Percentiles rank a stretch among this genome's conserved stretches.
Conservation (phyloP, 2,329 filamentous ascomycete genomes). For the Emergomyces pasteurianus region DNA sequence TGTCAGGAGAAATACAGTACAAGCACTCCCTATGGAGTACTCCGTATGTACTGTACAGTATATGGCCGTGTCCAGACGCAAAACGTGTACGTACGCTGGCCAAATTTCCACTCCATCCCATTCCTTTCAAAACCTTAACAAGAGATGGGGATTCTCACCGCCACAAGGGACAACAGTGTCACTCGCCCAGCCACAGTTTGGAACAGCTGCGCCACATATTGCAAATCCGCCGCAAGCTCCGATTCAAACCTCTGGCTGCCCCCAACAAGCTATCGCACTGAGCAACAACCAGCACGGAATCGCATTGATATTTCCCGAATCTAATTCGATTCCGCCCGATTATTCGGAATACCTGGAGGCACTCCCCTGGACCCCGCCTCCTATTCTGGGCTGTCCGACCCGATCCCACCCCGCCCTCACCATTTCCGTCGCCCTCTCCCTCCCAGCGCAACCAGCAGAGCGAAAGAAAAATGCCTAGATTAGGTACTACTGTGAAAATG, state of each 20-base stretch:
- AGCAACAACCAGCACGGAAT: neutral
- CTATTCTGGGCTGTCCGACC: neutral
- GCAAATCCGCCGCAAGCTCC: neutral
- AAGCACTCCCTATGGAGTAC: too few species aligned
- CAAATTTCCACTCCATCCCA: too few species aligned
- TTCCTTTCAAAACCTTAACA: too few species aligned
- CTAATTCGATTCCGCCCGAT: neutral
- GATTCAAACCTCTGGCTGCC: neutral
- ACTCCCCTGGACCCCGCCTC: neutral
- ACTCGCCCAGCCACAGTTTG: neutral
- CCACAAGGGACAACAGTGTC: neutral
- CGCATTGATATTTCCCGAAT: neutral
- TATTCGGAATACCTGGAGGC: neutral
- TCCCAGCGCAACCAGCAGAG: neutral
- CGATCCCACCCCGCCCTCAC: neutral
- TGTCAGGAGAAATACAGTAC: neutral
- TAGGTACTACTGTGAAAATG: conserved; percentile 2
- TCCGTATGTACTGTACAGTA: too few species aligned
- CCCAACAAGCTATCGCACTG: neutral
- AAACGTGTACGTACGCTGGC: too few species aligned
- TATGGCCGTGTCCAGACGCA: too few species aligned
- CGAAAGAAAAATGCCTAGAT: neutral
- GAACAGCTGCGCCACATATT: neutral
- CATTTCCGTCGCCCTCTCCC: neutral
- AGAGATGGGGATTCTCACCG: neutral